phyloP scores from a whole-genome alignment of 495 filamentous ascomycete species.

The Aspergillus avenaceus region DNA sequence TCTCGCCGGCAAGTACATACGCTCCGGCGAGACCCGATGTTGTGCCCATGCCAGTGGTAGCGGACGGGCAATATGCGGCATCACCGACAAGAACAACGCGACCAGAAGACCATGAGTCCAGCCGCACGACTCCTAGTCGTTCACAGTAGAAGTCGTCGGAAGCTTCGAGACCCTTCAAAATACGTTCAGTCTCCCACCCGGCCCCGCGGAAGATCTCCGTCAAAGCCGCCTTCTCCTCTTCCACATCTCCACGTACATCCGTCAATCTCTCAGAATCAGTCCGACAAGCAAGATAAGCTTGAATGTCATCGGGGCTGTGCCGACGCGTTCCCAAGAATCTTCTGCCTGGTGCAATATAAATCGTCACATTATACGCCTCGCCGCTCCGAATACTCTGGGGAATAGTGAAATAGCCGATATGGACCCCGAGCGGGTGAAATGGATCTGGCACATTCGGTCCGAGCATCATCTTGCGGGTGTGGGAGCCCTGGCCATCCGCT shows the following conservation, averaged over 20 bases:
- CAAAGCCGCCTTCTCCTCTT: conserved; percentile 35
- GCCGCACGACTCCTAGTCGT: conserved; percentile 31
- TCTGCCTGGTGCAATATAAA: conserved; percentile 10
- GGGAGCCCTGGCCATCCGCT: conserved; percentile 46
- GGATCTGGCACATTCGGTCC: conserved; percentile 12
- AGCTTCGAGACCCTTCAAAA: conserved; percentile 34
- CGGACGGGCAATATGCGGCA: conserved; percentile 47
- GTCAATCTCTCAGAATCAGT: conserved; percentile 20
- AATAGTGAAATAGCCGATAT: conserved; percentile 38
- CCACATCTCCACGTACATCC: conserved; percentile 10
- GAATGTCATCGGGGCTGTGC: conserved; percentile 27
- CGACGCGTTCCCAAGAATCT: conserved; percentile 40
- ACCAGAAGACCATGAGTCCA: conserved; percentile 40
- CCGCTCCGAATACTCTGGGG: conserved; percentile 15
- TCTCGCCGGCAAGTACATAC: conserved; percentile 51
- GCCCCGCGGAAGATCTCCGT: conserved; percentile 35
- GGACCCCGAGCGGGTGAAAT: conserved; percentile 21
- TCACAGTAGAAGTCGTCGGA: conserved; percentile 49
- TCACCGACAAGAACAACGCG: conserved; percentile 53
- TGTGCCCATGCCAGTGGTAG: conserved; percentile 48
- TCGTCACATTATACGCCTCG: neutral
- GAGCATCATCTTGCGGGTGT: conserved; percentile 34
- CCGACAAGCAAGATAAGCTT: conserved; percentile 34
- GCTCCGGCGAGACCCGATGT: conserved; percentile 43
- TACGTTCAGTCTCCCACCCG: conserved; percentile 38